Evolutionary conservation across 495 filamentous ascomycete species (phyloP).

Genomic region (Astrothelium subdiscretum): DNA sequence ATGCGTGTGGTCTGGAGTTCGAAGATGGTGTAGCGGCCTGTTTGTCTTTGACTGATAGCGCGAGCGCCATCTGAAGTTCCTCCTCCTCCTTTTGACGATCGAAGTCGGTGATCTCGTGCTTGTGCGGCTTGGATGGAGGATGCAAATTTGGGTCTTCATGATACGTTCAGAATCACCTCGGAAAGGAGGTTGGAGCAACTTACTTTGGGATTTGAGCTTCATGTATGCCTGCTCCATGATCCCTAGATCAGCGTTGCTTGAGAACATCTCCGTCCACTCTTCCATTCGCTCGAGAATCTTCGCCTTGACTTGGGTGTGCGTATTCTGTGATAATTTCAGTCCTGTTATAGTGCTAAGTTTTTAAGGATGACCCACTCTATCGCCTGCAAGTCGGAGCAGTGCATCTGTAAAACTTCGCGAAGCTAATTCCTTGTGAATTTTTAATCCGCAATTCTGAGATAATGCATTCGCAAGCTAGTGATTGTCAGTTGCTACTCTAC

Average conservation of each 20-base stretch:
- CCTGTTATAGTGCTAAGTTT: background rate
- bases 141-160: conserved; percentile 72
- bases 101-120: conserved; percentile 75
- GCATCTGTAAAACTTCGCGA: conserved; percentile 95
- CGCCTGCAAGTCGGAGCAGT: conserved; percentile 75
- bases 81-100: conserved; percentile 96
- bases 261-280: conserved; percentile 93
- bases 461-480: conserved; percentile 77
- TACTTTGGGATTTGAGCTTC: conserved; percentile 70
- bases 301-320: conserved; percentile 89
- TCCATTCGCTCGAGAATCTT: conserved; percentile 96
- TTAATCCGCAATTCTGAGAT: conserved; percentile 84
- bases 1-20: background rate
- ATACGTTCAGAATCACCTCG: background rate
- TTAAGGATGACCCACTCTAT: conserved; percentile 42
- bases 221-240: conserved; percentile 96
- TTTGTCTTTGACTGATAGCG: conserved; percentile 80
- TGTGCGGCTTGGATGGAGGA: conserved; percentile 83
- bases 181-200: conserved; percentile 12
- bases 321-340: conserved; percentile 45
- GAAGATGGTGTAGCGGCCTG: conserved; percentile 5
- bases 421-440: conserved; percentile 87
- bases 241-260: conserved; percentile 78
- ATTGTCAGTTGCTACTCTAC: conserved; percentile 15
- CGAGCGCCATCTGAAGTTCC: conserved; percentile 91